Percentiles rank a stretch among this genome's conserved stretches.
Evolutionary conservation across 1,139 yeast genomes (phyloP).

Genomic region (Candida sp.): DNA sequence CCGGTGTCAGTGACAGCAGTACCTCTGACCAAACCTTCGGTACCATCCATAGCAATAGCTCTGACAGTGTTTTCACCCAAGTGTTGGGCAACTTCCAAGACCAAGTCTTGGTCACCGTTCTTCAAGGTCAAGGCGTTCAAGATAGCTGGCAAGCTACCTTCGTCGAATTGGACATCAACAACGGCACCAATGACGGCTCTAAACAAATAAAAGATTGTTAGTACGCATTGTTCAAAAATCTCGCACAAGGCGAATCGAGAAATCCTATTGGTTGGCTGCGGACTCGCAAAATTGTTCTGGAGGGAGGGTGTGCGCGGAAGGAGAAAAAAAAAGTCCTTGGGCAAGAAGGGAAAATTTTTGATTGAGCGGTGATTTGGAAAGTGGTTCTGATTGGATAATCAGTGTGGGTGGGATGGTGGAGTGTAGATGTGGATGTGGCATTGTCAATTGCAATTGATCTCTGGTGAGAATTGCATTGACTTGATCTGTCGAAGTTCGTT

Average conservation of each 20-base stretch:
- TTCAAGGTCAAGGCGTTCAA: slow-evolving; percentile 94
- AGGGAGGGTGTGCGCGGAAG: slow-evolving; percentile 13
- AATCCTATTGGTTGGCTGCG: slow-evolving; percentile 8
- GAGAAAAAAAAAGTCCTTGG: not conserved
- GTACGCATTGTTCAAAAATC: not conserved
- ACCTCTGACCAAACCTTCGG: slow-evolving; percentile 99
- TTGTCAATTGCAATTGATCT: slow-evolving; percentile 1
- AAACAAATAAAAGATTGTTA: slow-evolving; percentile 17
- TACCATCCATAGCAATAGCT: slow-evolving; percentile 99
- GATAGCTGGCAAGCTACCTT: slow-evolving; percentile 96
- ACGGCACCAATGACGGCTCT: slow-evolving; percentile 99
- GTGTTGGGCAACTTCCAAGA: slow-evolving; percentile 99
- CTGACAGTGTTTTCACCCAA: slow-evolving; percentile 99
- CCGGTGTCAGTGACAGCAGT: slow-evolving; percentile 92
- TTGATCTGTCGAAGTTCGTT: not conserved
- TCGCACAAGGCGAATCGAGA: not conserved
- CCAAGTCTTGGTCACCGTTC: slow-evolving; percentile 71
- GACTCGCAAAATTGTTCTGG: not conserved
- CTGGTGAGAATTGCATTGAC: not conserved
- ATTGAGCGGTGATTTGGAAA: not conserved
- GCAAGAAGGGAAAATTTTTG: slow-evolving; percentile 1
- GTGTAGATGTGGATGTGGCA: not conserved
- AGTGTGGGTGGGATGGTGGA: not conserved
- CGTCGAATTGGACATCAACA: slow-evolving; percentile 99
- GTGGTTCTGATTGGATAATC: slow-evolving; percentile 2